Percentiles rank a stretch among this genome's conserved stretches.
phyloP scores from a whole-genome alignment of 352 stramenopile genomes.

The Phytophthora kernoviae region DNA sequence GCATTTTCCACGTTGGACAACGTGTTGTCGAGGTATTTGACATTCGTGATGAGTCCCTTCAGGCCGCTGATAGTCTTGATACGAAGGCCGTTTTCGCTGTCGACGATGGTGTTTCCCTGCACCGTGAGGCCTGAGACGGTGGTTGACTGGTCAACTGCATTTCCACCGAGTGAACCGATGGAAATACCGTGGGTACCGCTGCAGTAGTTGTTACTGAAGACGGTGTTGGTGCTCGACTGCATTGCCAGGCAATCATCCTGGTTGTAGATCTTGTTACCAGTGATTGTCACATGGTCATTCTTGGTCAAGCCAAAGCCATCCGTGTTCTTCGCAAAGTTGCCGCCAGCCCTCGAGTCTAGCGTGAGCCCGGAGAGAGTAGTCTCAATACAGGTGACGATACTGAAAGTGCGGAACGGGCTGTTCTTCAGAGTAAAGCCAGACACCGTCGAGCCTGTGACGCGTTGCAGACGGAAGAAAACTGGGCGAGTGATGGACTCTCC shows the following conservation, averaged over 20 bases:
- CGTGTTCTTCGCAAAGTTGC: constrained; percentile 36
- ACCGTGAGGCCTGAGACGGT: constrained; percentile 30
- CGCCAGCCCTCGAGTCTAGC: constrained; percentile 28
- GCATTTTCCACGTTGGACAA: constrained; percentile 5
- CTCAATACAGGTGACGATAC: constrained; percentile 17
- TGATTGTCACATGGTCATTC: constrained; percentile 32
- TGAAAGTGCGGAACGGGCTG: constrained; percentile 24
- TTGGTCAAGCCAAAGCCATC: constrained; percentile 36
- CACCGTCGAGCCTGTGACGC: constrained; percentile 27
- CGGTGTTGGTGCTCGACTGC: constrained; percentile 32
- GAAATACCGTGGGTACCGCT: constrained; percentile 29
- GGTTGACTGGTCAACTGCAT: constrained; percentile 8
- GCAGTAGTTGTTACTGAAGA: constrained; percentile 21
- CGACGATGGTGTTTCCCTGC: constrained; percentile 34
- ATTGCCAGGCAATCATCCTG: constrained; percentile 20
- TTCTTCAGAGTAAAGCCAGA: constrained; percentile 40
- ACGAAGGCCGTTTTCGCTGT: constrained; percentile 36
- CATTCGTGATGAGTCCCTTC: constrained; percentile 17
- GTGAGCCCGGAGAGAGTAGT: constrained; percentile 26
- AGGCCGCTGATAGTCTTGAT: constrained; percentile 42
- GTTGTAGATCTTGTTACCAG: constrained; percentile 28
- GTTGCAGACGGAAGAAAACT: constrained; percentile 10
- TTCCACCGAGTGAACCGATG: constrained; percentile 34
- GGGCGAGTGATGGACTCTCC: constrained; percentile 11
- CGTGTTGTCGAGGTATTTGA: constrained; percentile 13